A percentile compares a stretch with the other conserved stretches of the same genome.
Conservation (phyloP, 2,329 filamentous ascomycete species). For the Penicillium janthinellum region DNA sequence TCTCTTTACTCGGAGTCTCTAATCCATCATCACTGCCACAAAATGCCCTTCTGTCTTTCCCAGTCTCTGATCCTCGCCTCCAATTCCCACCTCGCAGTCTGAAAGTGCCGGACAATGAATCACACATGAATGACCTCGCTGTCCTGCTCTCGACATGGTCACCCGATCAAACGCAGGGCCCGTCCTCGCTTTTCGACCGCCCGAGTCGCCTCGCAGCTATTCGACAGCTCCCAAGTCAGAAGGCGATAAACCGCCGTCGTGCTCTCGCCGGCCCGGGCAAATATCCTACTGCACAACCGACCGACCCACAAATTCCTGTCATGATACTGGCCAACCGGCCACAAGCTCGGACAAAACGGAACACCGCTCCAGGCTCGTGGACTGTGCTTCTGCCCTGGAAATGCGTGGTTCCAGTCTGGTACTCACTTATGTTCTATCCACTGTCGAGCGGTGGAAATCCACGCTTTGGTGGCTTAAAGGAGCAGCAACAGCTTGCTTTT, state of each 20-base stretch:
- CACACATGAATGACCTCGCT: conserved; percentile 51
- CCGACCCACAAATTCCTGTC: conserved; percentile 77
- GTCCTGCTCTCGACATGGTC: conserved; percentile 69
- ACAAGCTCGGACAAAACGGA: conserved; percentile 38
- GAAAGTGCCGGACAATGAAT: conserved; percentile 42
- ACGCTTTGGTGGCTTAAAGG: conserved; percentile 77
- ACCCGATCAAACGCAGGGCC: conserved; percentile 55
- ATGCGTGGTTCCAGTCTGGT: conserved; percentile 83
- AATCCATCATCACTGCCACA: conserved; percentile 70
- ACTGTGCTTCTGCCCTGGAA: conserved; percentile 87
- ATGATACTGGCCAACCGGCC: conserved; percentile 66
- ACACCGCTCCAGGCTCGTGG: conserved; percentile 69
- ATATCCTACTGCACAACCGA: conserved; percentile 57
- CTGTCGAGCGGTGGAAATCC: conserved; percentile 78
- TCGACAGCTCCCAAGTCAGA: conserved; percentile 70
- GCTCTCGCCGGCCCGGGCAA: conserved; percentile 63
- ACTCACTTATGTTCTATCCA: conserved; percentile 78
- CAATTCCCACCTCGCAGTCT: conserved; percentile 69
- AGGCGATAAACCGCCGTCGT: conserved; percentile 77
- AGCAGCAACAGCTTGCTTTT: conserved; percentile 78
- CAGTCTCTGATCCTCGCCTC: conserved; percentile 76
- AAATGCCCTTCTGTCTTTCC: conserved; percentile 71
- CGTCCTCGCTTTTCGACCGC: conserved; percentile 67
- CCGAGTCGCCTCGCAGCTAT: conserved; percentile 65
- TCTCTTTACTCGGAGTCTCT: conserved; percentile 54